Base-by-base conservation (phyloP, 257 asterid species). In the Rhazya stricta region DNA sequence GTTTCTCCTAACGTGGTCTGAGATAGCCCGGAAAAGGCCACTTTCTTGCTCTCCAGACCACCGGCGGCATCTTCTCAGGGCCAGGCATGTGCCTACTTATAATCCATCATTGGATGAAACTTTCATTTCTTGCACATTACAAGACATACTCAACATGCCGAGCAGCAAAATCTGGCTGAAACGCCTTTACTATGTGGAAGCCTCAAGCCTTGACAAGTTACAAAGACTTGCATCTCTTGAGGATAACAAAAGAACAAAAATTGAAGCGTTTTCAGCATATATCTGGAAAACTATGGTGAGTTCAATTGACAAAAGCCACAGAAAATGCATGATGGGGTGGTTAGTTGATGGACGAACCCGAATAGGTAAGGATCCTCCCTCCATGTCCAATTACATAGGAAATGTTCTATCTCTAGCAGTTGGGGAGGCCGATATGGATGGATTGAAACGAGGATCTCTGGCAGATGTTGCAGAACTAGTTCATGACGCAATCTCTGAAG, bases 271-370 rank as follows among this genome's bases (percentile, higher is more conserved):
- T 56, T 86, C 88, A 2, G 87, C 93, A 15, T 86, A 85, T 46
- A 34, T 89, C 19, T 86, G 96, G 96, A 84, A 86, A 76, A 69
- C 82, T 67, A 82, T 88, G 92, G 88, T 74, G 1, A 71, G 74
- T 54, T 79, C 82, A 15, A 75, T 83, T 19, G 71, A 79, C 37
- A 61, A 72, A 68, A 63, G 65, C 46, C 82, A 87, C 6, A 34
- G 69, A 19, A 36, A 42, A 9, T 86, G 96, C 84, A 88, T 78
- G 76, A 79, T 88, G 77, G 92, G 96, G 25, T 88, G 89, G 89
- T 72, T 88, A 75, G 79, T 89, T 0, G 91, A 88, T 39, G 91
- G 91, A 75, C 58, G 91, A 25, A 82, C 84, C 7, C 74, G 87
- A 76, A 68, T 86, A 21, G 69, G 76, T 66, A 62, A 76, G n/a